Conservation (phyloP, 2,329 filamentous ascomycete genomes). For the Pezicula radicicola region DNA sequence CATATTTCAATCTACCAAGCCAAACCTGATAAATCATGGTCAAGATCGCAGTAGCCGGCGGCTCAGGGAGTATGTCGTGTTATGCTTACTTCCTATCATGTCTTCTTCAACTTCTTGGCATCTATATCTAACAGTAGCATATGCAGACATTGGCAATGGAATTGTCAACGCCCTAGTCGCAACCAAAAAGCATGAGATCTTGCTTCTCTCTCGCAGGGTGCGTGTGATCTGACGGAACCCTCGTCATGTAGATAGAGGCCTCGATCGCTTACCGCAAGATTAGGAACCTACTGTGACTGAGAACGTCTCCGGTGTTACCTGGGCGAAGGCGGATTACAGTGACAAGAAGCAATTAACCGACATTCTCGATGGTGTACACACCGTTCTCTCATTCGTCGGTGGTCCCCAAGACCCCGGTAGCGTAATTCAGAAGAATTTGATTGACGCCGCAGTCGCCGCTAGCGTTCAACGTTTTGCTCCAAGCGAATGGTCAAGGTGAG, state of each 20-base stretch:
- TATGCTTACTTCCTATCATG: neutral
- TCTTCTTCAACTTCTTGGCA: conserved; percentile 2
- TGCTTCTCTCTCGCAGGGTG: conserved; percentile 34
- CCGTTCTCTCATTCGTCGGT: conserved; percentile 46
- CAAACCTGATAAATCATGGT: conserved; percentile 32
- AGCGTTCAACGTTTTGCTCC: conserved; percentile 32
- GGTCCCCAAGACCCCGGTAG: conserved; percentile 10
- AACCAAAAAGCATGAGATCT: conserved; percentile 48
- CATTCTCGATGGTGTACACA: conserved; percentile 42
- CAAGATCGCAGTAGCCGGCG: conserved; percentile 41
- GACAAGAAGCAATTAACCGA: conserved; percentile 32
- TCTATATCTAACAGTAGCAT: conserved; percentile 3
- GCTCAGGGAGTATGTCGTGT: conserved; percentile 36
- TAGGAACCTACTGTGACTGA: conserved; percentile 20
- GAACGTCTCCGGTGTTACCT: conserved; percentile 29
- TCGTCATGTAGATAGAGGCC: neutral
- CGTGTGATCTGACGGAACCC: neutral
- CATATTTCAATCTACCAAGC: neutral
- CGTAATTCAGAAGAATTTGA: conserved; percentile 28
- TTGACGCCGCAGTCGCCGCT: conserved; percentile 30
- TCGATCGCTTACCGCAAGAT: conserved; percentile 3
- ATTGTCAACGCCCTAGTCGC: conserved; percentile 47
- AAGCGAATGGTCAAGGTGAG: conserved; percentile 33
- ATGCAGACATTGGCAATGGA: conserved; percentile 48
- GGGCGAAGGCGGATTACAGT: conserved; percentile 41